phyloP scores from a whole-genome alignment of 352 stramenopile species.

The Globisporangium radiosum region DNA sequence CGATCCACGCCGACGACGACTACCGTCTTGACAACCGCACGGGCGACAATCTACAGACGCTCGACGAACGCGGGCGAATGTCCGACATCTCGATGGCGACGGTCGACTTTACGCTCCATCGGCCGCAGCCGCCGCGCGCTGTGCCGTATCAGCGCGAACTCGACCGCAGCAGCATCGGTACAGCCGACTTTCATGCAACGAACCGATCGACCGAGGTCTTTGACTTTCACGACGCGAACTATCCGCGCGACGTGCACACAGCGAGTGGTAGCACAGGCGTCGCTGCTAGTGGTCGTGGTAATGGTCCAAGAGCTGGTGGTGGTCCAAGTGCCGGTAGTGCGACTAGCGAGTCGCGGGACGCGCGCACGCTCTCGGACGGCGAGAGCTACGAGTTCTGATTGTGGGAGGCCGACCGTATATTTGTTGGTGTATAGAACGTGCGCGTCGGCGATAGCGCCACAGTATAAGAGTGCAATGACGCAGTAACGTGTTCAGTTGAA shows the following conservation, averaged over 20 bases:
- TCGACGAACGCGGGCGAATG: slow-evolving; percentile 12
- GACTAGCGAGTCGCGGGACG: slow-evolving; percentile 13
- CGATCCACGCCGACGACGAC: slow-evolving; percentile 39
- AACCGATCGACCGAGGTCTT: slow-evolving; percentile 30
- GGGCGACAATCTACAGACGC: slow-evolving; percentile 7
- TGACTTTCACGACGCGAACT: slow-evolving; percentile 31
- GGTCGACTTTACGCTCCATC: slow-evolving; percentile 17
- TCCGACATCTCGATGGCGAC: slow-evolving; percentile 18
- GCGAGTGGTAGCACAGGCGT: too few relatives aligned
- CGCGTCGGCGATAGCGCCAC: too few relatives aligned
- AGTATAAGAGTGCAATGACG: too few relatives aligned
- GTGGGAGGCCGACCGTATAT: too few relatives aligned
- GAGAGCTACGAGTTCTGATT: slow-evolving; percentile 74
- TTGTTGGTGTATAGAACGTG: too few relatives aligned
- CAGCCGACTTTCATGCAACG: slow-evolving; percentile 20
- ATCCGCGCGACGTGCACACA: not conserved
- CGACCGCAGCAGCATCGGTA: slow-evolving; percentile 8
- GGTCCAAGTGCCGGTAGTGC: not conserved
- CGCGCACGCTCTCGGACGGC: slow-evolving; percentile 45
- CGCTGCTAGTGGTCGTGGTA: too few relatives aligned
- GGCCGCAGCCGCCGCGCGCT: slow-evolving; percentile 9
- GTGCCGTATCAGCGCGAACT: slow-evolving; percentile 10
- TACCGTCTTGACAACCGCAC: slow-evolving; percentile 11
- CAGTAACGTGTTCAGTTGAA: too few relatives aligned
- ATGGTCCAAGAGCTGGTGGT: not conserved